Evolutionary conservation across 768 basidiomycete species (phyloP), one percentile per base, ranked within the genome.

Genomic region (Amanita brunnescens): DNA sequence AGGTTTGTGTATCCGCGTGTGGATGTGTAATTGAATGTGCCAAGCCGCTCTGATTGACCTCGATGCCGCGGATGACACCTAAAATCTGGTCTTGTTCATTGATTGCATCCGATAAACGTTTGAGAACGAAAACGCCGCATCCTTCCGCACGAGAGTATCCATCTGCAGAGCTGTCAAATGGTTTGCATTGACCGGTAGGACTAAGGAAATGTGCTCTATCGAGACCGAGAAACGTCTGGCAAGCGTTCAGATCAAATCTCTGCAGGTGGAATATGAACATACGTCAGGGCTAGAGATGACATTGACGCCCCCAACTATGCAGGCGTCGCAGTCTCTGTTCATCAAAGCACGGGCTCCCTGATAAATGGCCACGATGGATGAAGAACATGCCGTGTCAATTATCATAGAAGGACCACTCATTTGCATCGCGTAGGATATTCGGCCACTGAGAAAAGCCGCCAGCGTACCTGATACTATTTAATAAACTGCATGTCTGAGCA

Each of bases 221-320:
- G 2, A 88, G 69, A 24, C 83, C 85, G 12, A 83, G 59, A 55
- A 79, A 83, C 79, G 83, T 82, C 86, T 87, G 55, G 6, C 53
- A 54, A 40, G 23, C 20, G 34, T 29, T 18, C 10, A 26, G 42
- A 9, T 40, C 35, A 39, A 2, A 16, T 35, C 57, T 16, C 59
- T 42, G 50, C 47, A 33, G 30, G 39, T 47, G 7, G 35, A 26
- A 5, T 21, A 38, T 29, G 41, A 46, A 56, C 82, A 54, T 61
- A 87, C 87, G 53, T 87, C 84, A 5, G 84, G 84, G 62, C 81
- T 82, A 0, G 80, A 70, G 44, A 87, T 78, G 51, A 81, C 60
- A 58, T 87, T 87, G 24, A 87, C 81, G n/a, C 86, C 85, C 20
- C 84, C 86, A 14, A 82, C 87, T 24, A 89, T 64, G 0, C 83